phyloP scores from a whole-genome alignment of 1,284 basidiomycete species.

The Tranzscheliella williamsii region DNA sequence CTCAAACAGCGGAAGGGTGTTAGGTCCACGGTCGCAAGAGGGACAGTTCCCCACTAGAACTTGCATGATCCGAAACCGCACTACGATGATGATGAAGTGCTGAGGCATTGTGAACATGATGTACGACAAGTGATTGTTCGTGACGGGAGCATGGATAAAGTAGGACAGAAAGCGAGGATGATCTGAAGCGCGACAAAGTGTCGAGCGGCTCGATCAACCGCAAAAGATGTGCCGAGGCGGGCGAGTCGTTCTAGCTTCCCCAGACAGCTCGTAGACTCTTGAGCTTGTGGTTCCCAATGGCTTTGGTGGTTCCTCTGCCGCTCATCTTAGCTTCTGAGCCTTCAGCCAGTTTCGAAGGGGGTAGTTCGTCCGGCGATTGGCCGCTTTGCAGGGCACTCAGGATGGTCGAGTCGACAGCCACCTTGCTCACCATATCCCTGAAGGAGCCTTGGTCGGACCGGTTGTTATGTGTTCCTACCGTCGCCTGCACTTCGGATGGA shows the following conservation, averaged over 20 bases:
- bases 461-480: background rate
- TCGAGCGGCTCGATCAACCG: too few relatives aligned
- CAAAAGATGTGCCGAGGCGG: too few relatives aligned
- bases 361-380: constrained; percentile 1
- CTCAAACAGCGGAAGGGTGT: too few relatives aligned
- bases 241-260: constrained; percentile 44
- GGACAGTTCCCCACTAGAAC: too few relatives aligned
- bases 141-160: too few relatives aligned
- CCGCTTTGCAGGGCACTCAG: constrained; percentile 13
- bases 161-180: too few relatives aligned
- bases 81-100: too few relatives aligned
- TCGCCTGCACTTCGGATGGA: background rate
- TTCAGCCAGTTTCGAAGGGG: constrained; percentile 14
- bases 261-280: constrained; percentile 45
- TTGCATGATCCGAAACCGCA: too few relatives aligned
- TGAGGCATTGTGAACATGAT: too few relatives aligned
- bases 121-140: too few relatives aligned
- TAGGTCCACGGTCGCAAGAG: too few relatives aligned
- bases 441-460: constrained; percentile 4
- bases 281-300: constrained; percentile 41
- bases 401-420: constrained; percentile 31
- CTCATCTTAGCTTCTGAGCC: constrained; percentile 34
- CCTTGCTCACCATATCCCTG: constrained; percentile 27
- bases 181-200: too few relatives aligned
- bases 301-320: constrained; percentile 49